Percentiles rank a stretch among this genome's conserved stretches.
Evolutionary conservation across 306 rosid genomes (phyloP).

Genomic region (Medicago ruthenica): DNA sequence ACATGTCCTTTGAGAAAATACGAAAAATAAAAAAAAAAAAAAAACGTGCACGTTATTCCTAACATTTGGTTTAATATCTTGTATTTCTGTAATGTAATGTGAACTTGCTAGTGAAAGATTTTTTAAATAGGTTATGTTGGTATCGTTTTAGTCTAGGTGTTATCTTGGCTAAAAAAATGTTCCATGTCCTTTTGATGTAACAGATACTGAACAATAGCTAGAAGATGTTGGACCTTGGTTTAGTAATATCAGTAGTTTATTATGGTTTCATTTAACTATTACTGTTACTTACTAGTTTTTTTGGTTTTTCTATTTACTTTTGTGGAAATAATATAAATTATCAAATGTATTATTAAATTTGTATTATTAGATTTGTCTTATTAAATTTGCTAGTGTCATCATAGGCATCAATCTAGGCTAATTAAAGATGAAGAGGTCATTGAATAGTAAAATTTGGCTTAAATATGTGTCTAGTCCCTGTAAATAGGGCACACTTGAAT

Average conservation of each 20-base stretch:
- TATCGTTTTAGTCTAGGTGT: neutral
- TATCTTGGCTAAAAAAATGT: neutral
- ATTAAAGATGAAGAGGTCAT: no score
- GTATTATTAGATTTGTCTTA: no score
- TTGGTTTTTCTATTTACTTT: neutral
- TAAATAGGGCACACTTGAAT: no score
- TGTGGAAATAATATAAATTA: constrained; percentile 1
- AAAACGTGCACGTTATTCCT: no score
- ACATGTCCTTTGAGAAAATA: no score
- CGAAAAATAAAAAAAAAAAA: no score
- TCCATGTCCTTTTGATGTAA: neutral
- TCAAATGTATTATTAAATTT: constrained; percentile 40
- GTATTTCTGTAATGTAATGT: neutral
- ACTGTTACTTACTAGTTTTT: neutral
- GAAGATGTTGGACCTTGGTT: constrained; percentile 7
- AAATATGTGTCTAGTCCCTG: no score
- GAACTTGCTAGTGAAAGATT: neutral
- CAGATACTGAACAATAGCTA: neutral
- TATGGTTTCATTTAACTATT: constrained; percentile 18
- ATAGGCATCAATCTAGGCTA: no score
- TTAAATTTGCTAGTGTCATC: no score
- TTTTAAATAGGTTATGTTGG: neutral
- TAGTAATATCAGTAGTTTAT: neutral
- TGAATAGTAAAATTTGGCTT: no score
- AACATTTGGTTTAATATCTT: neutral